Evolutionary conservation across 768 basidiomycete genomes (phyloP).

Genomic region (Pisolithus marmoratus): DNA sequence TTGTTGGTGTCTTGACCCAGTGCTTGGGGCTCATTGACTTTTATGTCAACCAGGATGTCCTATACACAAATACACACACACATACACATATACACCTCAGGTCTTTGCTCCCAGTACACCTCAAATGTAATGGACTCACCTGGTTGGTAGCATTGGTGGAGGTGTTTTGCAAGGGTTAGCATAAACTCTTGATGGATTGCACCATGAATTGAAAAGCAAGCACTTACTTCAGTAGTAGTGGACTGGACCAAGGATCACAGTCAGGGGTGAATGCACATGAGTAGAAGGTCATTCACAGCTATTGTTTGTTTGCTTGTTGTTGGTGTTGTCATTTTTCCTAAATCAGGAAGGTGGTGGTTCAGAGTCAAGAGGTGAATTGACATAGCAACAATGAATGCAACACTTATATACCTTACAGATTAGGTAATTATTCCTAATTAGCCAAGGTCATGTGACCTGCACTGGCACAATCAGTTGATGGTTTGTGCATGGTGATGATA

Average conservation of each 20-base stretch:
- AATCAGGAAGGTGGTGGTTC: neutral
- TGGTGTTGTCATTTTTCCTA: too few relatives aligned
- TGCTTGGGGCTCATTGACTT: too few relatives aligned
- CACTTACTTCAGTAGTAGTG: neutral
- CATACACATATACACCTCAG: too few relatives aligned
- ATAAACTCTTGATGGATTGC: neutral
- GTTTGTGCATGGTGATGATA: too few relatives aligned
- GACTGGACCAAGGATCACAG: neutral
- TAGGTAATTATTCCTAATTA: too few relatives aligned
- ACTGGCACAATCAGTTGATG: too few relatives aligned
- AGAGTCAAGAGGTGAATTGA: neutral
- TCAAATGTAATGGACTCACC: neutral
- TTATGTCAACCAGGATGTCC: too few relatives aligned
- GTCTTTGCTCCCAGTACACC: too few relatives aligned
- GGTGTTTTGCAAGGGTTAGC: neutral
- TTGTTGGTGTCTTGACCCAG: too few relatives aligned
- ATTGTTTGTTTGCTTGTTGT: neutral
- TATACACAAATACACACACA: too few relatives aligned
- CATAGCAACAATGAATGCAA: neutral
- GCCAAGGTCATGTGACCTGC: too few relatives aligned
- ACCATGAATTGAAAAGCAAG: neutral
- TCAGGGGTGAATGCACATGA: neutral
- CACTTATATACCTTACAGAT: too few relatives aligned
- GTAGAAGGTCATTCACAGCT: neutral
- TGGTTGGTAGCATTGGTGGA: neutral